Evolutionary conservation across 2,329 filamentous ascomycete genomes (phyloP).

Genomic region (Colletotrichum euphorbiae): DNA sequence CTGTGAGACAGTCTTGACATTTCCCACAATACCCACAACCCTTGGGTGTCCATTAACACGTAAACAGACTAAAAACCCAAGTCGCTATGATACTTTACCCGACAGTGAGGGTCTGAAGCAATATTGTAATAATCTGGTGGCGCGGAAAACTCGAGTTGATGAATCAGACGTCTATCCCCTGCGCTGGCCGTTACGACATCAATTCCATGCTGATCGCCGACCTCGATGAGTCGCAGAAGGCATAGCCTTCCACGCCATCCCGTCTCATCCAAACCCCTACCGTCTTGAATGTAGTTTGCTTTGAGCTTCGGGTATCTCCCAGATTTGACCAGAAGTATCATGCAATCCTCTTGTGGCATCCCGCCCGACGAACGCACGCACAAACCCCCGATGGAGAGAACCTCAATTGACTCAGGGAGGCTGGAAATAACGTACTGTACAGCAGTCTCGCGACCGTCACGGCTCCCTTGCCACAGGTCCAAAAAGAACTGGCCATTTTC

Average conservation of each 20-base stretch:
- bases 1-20: conserved; percentile 1
- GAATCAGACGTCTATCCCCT: background rate
- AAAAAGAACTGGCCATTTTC: background rate
- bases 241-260: background rate
- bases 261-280: too few species aligned
- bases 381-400: background rate
- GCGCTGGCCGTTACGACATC: conserved; percentile 4
- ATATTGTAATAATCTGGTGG: conserved; percentile 1
- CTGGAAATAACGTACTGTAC: background rate
- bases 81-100: background rate
- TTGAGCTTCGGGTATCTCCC: background rate
- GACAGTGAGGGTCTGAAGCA: background rate
- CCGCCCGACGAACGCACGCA: too few species aligned
- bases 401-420: background rate
- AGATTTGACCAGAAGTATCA: background rate
- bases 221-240: conserved; percentile 8
- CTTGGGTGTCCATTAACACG: background rate
- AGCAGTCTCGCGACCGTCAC: background rate
- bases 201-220: background rate
- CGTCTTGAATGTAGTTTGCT: background rate
- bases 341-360: background rate
- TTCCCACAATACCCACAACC: conserved; percentile 18
- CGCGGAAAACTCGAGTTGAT: conserved; percentile 4
- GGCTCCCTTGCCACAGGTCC: background rate
- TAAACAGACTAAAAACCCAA: background rate